Evolutionary conservation across 2,329 filamentous ascomycete species (phyloP), one percentile per base, ranked within the genome.

Genomic region (Falciphora oryzae): DNA sequence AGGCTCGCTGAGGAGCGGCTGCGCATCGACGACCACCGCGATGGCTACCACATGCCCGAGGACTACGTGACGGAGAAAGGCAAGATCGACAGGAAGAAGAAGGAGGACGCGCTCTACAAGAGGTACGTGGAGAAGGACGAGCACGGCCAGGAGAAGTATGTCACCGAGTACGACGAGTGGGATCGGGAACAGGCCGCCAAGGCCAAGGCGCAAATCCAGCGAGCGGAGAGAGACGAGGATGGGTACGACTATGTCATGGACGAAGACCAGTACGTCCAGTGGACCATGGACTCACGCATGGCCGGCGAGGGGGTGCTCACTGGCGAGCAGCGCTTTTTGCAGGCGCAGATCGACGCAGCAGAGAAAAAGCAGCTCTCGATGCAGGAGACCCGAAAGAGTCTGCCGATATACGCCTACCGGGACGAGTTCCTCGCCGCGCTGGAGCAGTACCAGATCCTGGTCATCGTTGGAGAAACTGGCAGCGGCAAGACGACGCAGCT

Each of bases 91-190:
- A 84, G 84, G 70, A 93, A 90, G 74, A 90, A 91, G 74, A 98
- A 98, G 74, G 87, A 95, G 68, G 91, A 96, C 29, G 92, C 91
- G 0, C 82, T 99, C 14, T 97, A 96, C 77, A 93, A 92, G 74
- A 87, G 93, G 62, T 94, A 97, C 70, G 89, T 97, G 4, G 93
- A 97, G 67, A 85, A 86, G 66, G 93, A 96, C 70, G 91, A 96
- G 71, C 89, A 89, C 70, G 93, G 93, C 5, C 89, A 95, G 68
- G 94, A 97, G 74, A 89, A 89, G 70, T 96, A 92, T 70, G 86
- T 97, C 65, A 97, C 93, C 0, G 95, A 99, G 74, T 91, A 97
- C 68, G 93, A 99, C 67, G 91, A 97, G 72, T 99, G 94, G 94
- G 95, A 99, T 74, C 81, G 87, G 65, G 94, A 98, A 73, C 94